Base-by-base conservation (phyloP, 139 green algal genomes). In the Astrephomene gubernaculifera region DNA sequence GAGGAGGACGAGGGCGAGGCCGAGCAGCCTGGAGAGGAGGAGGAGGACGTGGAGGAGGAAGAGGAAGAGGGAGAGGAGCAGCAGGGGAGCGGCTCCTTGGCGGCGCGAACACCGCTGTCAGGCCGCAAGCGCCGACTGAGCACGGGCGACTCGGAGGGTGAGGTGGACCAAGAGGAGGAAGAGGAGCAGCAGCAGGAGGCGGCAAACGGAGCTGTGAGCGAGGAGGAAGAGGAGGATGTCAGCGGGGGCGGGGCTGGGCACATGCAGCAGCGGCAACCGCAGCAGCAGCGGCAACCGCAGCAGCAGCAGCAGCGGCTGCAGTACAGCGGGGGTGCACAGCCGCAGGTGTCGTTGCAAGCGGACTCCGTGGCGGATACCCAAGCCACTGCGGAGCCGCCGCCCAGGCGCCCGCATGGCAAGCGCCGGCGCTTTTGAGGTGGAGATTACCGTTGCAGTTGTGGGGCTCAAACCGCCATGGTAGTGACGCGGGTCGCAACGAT, bases 111-210 rank as follows among this genome's bases (percentile, higher is more conserved):
- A 17, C 19, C 71, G n/a, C 45, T 67, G 27, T 61, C 54, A 4
- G n/a, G 60, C 39, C 76, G 61, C 57, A 83, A 83, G 76, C 76
- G 76, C 17, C 60, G 76, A 6, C 41, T 63, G 0, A 83, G 60
- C 41, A 44, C 61, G 2, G 76, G 21, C 25, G 75, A 82, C 22
- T 82, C 60, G 2, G 75, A 2, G 10, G 75, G 38, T 22, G 25
- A 4, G 0, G n/a, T 3, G 44, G 61, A 60, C 41, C 29, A 64
- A 27, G 54, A 60, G 10, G 57, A 31, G 25, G 8, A 14, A 1
- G 39, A 75, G 25, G 68, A 27, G 7, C 21, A 21, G n/a, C n/a
- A n/a, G n/a, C n/a, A n/a, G 68, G 24, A 54, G 39, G 39, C 35
- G 25, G 68, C 53, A 33, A 8, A 75, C 7, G 68, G 27, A 9